Conservation (phyloP, 345 rosid genomes). For the Luvunga scandens region DNA sequence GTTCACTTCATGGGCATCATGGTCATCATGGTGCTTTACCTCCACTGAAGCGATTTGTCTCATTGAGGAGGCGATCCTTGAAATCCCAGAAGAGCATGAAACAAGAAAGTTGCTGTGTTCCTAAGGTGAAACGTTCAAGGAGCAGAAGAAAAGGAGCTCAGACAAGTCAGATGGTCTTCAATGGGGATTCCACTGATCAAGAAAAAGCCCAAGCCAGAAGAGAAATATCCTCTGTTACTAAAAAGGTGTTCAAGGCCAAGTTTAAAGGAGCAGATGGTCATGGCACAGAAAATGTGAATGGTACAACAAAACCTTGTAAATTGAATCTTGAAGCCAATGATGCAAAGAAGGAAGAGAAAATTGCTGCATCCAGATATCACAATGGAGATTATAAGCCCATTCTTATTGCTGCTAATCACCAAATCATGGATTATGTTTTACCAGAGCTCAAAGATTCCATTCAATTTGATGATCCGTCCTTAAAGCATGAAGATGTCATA, state of each 20-base stretch:
- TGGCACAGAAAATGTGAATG: constrained; percentile 2
- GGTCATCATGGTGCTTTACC: constrained; percentile 43
- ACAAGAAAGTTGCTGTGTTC: constrained; percentile 29
- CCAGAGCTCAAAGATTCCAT: not conserved
- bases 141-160: constrained; percentile 31
- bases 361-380: not conserved
- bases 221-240: constrained; percentile 1
- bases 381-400: constrained; percentile 12
- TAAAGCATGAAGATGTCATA: constrained; percentile 2
- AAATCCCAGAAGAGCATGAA: constrained; percentile 51
- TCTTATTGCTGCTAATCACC: constrained; percentile 7
- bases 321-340: constrained; percentile 1
- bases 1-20: constrained; percentile 85
- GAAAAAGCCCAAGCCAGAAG: constrained; percentile 9
- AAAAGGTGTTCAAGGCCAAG: not conserved
- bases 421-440: not conserved
- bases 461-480: not conserved
- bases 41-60: constrained; percentile 57
- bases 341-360: not conserved
- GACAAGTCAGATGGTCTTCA: not conserved
- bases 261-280: not conserved
- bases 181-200: constrained; percentile 13
- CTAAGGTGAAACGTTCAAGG: constrained; percentile 28
- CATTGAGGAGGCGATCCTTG: constrained; percentile 52
- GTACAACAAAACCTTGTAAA: not conserved